Conservation (phyloP, 2,329 filamentous ascomycete genomes). For the Nothophoma quercina region DNA sequence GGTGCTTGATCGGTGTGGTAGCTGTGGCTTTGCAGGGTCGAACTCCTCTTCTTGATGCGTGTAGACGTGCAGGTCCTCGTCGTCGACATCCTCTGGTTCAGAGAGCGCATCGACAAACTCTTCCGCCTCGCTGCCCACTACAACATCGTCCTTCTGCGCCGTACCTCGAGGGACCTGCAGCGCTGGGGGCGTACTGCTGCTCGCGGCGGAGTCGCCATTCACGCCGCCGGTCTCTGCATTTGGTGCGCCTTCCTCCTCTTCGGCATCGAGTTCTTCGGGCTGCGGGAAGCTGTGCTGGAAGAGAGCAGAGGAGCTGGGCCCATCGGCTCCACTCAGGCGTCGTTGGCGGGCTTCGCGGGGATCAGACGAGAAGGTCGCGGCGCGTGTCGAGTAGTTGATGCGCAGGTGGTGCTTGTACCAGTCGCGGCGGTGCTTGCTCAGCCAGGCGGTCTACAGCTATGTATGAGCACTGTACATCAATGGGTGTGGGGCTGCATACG, state of each 20-base stretch:
- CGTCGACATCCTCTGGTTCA: constrained; percentile 39
- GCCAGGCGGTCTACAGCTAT: constrained; percentile 61
- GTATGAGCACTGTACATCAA: constrained; percentile 22
- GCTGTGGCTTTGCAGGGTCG: constrained; percentile 16
- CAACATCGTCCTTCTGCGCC: constrained; percentile 31
- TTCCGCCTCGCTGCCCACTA: constrained; percentile 26
- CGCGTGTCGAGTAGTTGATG: constrained; percentile 53
- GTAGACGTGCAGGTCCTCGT: constrained; percentile 28
- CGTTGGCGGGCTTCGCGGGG: constrained; percentile 54
- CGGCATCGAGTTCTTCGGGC: constrained; percentile 46
- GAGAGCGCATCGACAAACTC: constrained; percentile 42
- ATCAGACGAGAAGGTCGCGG: constrained; percentile 62
- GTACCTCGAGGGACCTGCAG: constrained; percentile 41
- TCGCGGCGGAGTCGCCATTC: constrained; percentile 27
- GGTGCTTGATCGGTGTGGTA: constrained; percentile 36
- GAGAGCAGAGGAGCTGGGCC: constrained; percentile 48
- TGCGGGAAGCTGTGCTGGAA: constrained; percentile 54
- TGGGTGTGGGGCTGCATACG: constrained; percentile 30
- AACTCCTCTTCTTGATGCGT: constrained; percentile 25
- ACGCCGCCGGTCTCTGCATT: constrained; percentile 16
- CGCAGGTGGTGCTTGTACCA: constrained; percentile 65
- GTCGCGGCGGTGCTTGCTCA: constrained; percentile 67
- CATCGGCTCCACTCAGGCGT: constrained; percentile 52
- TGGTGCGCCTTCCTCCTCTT: constrained; percentile 31
- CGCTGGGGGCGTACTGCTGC: constrained; percentile 35